phyloP scores from a whole-genome alignment of 208 protist genomes.

The Trypanosoma lewisi region DNA sequence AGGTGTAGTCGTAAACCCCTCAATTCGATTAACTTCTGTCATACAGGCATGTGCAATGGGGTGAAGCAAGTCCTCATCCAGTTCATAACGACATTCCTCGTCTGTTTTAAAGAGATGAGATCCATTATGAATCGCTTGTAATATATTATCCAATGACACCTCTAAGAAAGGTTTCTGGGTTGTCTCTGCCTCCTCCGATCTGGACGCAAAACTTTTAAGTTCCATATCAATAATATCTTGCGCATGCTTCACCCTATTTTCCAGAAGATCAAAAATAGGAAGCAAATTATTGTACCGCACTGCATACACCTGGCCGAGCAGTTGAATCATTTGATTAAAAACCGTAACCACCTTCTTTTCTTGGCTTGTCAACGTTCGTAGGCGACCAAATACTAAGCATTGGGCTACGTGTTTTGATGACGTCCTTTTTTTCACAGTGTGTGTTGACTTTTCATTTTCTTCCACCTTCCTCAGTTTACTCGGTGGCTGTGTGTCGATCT shows the following conservation, averaged over 20 bases:
- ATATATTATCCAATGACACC: slow-evolving; percentile 42
- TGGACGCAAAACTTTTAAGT: slow-evolving; percentile 40
- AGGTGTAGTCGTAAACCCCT: slow-evolving; percentile 71
- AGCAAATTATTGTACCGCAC: slow-evolving; percentile 74
- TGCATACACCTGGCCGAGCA: slow-evolving; percentile 78
- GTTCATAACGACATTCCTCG: slow-evolving; percentile 70
- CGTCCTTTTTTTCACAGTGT: slow-evolving; percentile 3
- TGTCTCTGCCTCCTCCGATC: slow-evolving; percentile 23
- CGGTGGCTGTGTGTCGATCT: background rate
- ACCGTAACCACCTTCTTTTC: slow-evolving; percentile 76
- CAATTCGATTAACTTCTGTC: slow-evolving; percentile 73
- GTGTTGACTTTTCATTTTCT: background rate
- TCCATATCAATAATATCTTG: slow-evolving; percentile 64
- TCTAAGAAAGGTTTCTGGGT: slow-evolving; percentile 64
- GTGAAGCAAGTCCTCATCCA: slow-evolving; percentile 88
- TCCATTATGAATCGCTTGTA: slow-evolving; percentile 30
- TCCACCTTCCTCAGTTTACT: slow-evolving; percentile 17
- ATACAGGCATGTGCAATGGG: slow-evolving; percentile 80
- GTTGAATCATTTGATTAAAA: slow-evolving; percentile 65
- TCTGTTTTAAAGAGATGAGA: slow-evolving; percentile 67
- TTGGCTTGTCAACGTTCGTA: slow-evolving; percentile 41
- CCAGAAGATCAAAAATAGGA: slow-evolving; percentile 66
- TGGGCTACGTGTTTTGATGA: slow-evolving; percentile 3
- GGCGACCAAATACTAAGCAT: slow-evolving; percentile 44
- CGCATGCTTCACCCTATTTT: slow-evolving; percentile 33